A percentile compares a stretch with the other conserved stretches of the same genome.
These are phyloP conservation scores for Aspergillus brasiliensis DNA, from an alignment of 2,329 filamentous ascomycete species.

Conservation along the genomic window DNA sequence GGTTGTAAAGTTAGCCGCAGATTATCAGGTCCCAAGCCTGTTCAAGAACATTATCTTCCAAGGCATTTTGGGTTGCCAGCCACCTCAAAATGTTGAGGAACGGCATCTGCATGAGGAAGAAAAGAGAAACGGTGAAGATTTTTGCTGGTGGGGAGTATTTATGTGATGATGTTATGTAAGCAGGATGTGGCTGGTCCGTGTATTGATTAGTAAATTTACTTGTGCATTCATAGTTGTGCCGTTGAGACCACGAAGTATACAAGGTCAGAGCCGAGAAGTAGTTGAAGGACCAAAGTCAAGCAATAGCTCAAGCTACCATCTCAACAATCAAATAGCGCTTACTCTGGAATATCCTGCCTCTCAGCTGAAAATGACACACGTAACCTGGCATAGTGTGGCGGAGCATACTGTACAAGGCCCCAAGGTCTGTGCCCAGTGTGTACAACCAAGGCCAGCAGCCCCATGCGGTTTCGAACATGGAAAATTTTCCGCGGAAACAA, in stretches of 20 bases:
- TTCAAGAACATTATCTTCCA: not conserved
- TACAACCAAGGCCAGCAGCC: not conserved
- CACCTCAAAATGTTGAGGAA: not conserved
- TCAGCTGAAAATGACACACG: not conserved
- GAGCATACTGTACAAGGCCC: not conserved
- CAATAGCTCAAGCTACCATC: not conserved
- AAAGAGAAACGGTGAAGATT: not conserved
- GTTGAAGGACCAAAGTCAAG: not conserved
- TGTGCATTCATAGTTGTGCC: not conserved
- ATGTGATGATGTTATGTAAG: slow-evolving; percentile 1
- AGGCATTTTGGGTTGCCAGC: not conserved
- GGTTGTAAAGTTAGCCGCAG: not conserved
- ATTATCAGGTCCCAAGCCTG: not conserved
- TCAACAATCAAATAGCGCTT: not conserved
- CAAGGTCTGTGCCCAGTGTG: not conserved
- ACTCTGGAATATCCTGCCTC: not conserved
- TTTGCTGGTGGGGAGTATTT: not conserved
- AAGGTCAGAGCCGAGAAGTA: not conserved
- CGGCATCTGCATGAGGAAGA: not conserved
- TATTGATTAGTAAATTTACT: not conserved
- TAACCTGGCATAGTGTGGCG: not conserved
- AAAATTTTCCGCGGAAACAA: not conserved
- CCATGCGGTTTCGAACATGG: not conserved
- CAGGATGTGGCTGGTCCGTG: not conserved
- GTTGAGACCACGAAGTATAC: not conserved